Evolutionary conservation across 2,329 filamentous ascomycete genomes (phyloP), one percentile per base, ranked within the genome.

Genomic region (Clathrospora elynae): DNA sequence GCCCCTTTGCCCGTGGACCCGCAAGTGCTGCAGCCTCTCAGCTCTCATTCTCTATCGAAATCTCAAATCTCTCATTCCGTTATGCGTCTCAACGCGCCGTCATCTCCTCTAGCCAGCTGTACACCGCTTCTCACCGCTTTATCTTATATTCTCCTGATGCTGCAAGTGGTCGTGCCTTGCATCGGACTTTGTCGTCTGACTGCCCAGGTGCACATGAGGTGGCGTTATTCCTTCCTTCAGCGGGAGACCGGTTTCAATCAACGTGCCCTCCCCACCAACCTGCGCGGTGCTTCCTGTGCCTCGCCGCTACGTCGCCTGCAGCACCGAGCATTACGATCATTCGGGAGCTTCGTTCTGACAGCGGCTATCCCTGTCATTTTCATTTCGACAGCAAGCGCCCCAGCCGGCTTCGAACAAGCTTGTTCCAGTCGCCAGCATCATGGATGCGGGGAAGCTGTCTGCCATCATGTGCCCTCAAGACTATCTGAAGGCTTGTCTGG

Each of bases 121-220:
- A 34, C 45, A 56, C 46, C 49, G 48, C 55, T 42, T 40, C 36
- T 52, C 59, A 61, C 59, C 59, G 53, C 63, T 53, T 35, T n/a
- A 45, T 60, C 55, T 46, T 35, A 46, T 41, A 44, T 26, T 34
- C 35, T 34, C 30, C 35, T 39, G 14, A 19, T 32, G 25, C 18
- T 19, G 25, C 25, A 35, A 30, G 37, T 25, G 22, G 44, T 39
- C 32, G 36, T 25, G 50, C 45, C 51, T n/a, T 55, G 35, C 47
- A 46, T 42, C 48, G 40, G 52, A 37, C 10, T 17, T 29, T 37
- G 55, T 68, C 64, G 67, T 66, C 58, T 67, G 66, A 69, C 57
- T 45, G 37, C 57, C 34, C 49, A 30, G 41, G 38, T 43, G 41
- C 45, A 20, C 30, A 20, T 29, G 17, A 18, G n/a, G 12, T 40